Evolutionary conservation across 371 early-diverging fungal genomes (phyloP).

Genomic region (Cokeromyces recurvatus): DNA sequence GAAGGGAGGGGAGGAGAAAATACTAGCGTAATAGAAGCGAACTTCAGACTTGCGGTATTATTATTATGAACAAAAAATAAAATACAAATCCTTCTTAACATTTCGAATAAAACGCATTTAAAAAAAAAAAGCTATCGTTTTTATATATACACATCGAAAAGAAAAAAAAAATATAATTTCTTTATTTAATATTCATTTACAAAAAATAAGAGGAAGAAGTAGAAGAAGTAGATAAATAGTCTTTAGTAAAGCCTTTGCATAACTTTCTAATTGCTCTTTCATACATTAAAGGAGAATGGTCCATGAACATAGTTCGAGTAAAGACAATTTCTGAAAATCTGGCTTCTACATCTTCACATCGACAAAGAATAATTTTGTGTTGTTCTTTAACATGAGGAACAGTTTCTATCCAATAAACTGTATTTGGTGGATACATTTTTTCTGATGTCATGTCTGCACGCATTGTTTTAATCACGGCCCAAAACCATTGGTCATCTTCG

Average conservation of each 20-base stretch:
- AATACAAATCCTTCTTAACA: too few species aligned
- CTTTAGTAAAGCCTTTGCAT: slow-evolving; percentile 4
- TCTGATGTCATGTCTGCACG: slow-evolving; percentile 76
- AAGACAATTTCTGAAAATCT: slow-evolving; percentile 67
- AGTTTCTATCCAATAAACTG: slow-evolving; percentile 45
- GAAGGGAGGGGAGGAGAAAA: too few species aligned
- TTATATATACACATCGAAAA: too few species aligned
- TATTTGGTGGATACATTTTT: slow-evolving; percentile 77
- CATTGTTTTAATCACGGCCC: slow-evolving; percentile 76
- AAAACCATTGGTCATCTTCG: slow-evolving; percentile 71
- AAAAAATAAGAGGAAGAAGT: too few species aligned
- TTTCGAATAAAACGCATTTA: too few species aligned
- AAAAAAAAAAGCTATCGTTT: too few species aligned
- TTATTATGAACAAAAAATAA: too few species aligned
- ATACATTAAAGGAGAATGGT: slow-evolving; percentile 69
- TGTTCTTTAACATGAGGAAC: slow-evolving; percentile 29
- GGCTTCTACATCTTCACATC: slow-evolving; percentile 62
- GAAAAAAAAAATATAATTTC: too few species aligned
- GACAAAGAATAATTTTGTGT: slow-evolving; percentile 31
- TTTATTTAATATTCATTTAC: too few species aligned
- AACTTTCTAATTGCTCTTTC: slow-evolving; percentile 38
- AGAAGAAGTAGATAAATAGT: too few species aligned
- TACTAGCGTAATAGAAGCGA: too few species aligned
- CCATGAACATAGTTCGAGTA: slow-evolving; percentile 65
- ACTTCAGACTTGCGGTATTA: too few species aligned